phyloP scores from a whole-genome alignment of 2,329 filamentous ascomycete species.

The Diaporthe ampelina region DNA sequence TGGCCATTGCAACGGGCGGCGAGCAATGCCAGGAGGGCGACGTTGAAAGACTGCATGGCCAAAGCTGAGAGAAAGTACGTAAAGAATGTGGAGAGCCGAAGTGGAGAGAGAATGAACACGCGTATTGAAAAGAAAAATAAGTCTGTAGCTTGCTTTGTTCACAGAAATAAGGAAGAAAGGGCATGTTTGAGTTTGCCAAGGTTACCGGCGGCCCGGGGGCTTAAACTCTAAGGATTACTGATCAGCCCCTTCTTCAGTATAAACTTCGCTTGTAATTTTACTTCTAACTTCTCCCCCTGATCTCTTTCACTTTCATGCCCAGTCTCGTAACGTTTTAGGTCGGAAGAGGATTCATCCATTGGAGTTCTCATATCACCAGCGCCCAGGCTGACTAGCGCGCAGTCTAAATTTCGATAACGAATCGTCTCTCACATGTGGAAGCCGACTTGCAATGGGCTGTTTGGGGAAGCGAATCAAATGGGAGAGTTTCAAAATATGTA shows the following conservation, averaged over 20 bases:
- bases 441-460: no score
- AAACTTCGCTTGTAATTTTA: background rate
- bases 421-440: no score
- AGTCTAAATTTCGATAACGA: background rate
- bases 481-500: background rate
- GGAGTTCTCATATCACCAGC: background rate
- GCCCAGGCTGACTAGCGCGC: background rate
- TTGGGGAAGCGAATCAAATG: background rate
- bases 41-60: background rate
- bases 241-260: background rate
- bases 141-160: background rate
- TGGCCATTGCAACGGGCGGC: background rate
- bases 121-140: background rate
- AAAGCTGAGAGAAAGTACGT: no score
- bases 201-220: background rate
- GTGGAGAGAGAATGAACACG: background rate
- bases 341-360: background rate
- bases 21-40: background rate
- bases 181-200: constrained; percentile 4
- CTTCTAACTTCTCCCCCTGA: background rate
- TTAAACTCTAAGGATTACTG: background rate
- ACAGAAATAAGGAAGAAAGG: background rate
- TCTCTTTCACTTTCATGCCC: no score
- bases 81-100: background rate
- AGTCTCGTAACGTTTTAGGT: background rate